Evolutionary conservation across 2,329 filamentous ascomycete species (phyloP).

Genomic region (Talaromyces sp.): DNA sequence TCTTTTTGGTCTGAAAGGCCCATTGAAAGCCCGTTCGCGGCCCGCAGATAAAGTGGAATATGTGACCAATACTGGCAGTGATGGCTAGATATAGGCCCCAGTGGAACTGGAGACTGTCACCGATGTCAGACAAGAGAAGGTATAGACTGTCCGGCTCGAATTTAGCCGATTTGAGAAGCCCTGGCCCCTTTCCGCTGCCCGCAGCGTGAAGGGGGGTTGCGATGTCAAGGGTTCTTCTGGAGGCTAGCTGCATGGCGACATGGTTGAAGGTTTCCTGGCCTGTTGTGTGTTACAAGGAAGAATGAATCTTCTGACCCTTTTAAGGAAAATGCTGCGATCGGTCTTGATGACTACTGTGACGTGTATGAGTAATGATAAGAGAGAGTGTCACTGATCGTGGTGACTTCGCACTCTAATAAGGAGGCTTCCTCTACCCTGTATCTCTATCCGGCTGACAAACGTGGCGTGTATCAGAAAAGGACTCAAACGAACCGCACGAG

Average conservation of each 20-base stretch:
- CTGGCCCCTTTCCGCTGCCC: neutral
- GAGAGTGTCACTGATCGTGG: neutral
- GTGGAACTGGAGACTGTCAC: slow-evolving; percentile 16
- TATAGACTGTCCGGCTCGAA: slow-evolving; percentile 14
- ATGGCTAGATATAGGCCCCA: slow-evolving; percentile 22
- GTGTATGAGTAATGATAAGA: neutral
- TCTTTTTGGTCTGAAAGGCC: slow-evolving; percentile 15
- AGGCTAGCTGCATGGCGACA: neutral
- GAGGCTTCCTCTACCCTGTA: neutral
- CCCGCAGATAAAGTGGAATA: slow-evolving; percentile 19
- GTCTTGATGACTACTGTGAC: neutral
- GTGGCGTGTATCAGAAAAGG: neutral
- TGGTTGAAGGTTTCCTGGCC: neutral
- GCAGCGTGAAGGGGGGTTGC: neutral
- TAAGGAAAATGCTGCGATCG: neutral
- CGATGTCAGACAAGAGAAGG: slow-evolving; percentile 18
- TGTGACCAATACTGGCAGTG: slow-evolving; percentile 7
- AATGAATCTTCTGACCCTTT: neutral
- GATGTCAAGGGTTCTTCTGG: neutral
- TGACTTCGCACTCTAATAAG: neutral
- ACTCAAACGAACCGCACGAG: neutral
- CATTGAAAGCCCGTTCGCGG: slow-evolving; percentile 11
- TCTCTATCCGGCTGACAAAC: neutral
- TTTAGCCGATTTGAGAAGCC: neutral
- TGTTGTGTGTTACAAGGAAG: neutral